Evolutionary conservation across 352 stramenopile species (phyloP), one percentile per base, ranked within the genome.

Genomic region (Globisporangium heterothallicum): DNA sequence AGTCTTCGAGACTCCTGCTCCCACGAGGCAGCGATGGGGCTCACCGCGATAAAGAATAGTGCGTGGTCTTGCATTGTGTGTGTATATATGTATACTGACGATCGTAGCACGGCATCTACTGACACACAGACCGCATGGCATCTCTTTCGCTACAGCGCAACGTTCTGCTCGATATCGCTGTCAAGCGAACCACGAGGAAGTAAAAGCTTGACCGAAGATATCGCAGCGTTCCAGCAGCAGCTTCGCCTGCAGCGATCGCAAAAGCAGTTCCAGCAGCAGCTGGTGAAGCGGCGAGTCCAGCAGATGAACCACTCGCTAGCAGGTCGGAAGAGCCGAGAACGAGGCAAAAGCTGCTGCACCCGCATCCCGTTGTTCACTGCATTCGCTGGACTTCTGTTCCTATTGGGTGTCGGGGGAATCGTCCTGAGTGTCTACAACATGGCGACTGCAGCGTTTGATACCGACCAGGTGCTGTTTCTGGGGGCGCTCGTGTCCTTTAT

Each of bases 391-490:
- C 38, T 78, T 19, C 49, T 84, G 3, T 60, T 80, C 16, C n/a
- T 70, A 3, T 18, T 72, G 25, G 74, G 74, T 2, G 29, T 84
- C 3, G 64, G 38, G 2, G 75, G 71, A 38, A 61, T 76, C 32
- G 68, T 55, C 1, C 51, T 78, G 22, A 66, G 65, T 12, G 29
- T 74, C 18, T 21, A 7, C 19, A 36, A 12, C 36, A 38, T 26
- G 0, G 53, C 25, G 1, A 49, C 65, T 5, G 49, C 58, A 30
- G 58, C 53, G 24, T 72, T 74, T 44, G 70, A 63, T 24, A 75
- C 69, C 0, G 74, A 84, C 42, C 56, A 78, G 59, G 83, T 85
- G 29, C 68, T 94, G 21, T 88, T 90, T 34, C 57, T 89, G 0
- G 84, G 84, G 14, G 77, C 80, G 3, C 59, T 86, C 32, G 75